Evolutionary conservation across 2,329 filamentous ascomycete species (phyloP), one percentile per base, ranked within the genome.

Genomic region (Didymellaceae sp.): DNA sequence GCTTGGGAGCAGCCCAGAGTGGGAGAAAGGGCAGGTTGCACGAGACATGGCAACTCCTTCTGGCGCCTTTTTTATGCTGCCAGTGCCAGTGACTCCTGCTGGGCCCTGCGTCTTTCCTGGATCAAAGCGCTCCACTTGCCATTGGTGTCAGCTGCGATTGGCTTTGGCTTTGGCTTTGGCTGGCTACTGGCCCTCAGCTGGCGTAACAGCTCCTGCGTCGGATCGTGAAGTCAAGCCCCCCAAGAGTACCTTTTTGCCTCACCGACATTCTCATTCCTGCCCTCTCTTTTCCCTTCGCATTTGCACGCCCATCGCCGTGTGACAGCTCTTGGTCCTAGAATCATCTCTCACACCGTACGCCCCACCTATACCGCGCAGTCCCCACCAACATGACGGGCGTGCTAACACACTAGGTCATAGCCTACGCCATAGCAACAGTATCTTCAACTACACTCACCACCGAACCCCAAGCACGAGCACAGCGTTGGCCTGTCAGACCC

Each of bases 401-500:
- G 48, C 38, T 52, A 45, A 52, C 42, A 32, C 45, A 52, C 48
- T 52, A 52, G 48, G 43, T 46, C 42, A 43, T 37, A 50, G 51
- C 48, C 54, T 58, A 59, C 54, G 55, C 57, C 52, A 59, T 57
- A 61, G 54, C 49, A 41, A 31, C 46, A 43, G 32, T 59, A 61
- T 59, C 54, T 51, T 63, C 55, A 59, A 38, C 49, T 40, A 34
- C 53, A 56, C 49, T 14, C 38, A 30, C 28, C 34, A 45, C 26
- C 39, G 17, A n/a, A 22, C 21, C 14, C 14, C n/a, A 25, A 45
- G 39, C 45, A 43, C 35, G 44, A 51, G 39, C 57, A 51, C 56
- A 57, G 52, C 39, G 47, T 46, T 37, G 35, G 45, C 39, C 54
- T 56, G 34, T 39, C 57, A 38, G 21, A 41, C 60, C 63, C 40